Evolutionary conservation across 331 rosid species (phyloP).

Genomic region (Quercus tomentella): DNA sequence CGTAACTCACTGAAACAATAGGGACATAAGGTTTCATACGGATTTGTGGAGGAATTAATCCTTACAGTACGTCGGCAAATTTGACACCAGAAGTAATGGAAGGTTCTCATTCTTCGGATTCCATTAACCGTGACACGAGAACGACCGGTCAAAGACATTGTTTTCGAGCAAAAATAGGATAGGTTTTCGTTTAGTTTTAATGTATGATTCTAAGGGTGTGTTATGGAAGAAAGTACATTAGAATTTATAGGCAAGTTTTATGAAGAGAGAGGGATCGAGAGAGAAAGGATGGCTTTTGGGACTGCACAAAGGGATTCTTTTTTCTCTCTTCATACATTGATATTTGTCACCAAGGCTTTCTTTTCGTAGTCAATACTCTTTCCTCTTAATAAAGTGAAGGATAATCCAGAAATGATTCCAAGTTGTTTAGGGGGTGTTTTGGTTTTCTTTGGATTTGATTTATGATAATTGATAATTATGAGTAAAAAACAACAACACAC

Average conservation of each 20-base stretch:
- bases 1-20: constrained; percentile 45
- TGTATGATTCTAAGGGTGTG: background rate
- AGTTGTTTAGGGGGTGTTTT: too few species aligned
- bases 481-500: too few species aligned
- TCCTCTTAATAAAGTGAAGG: constrained; percentile 27
- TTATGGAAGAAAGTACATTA: constrained; percentile 23
- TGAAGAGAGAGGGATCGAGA: background rate
- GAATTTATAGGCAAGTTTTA: background rate
- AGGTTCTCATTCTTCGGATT: constrained; percentile 56
- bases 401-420: constrained; percentile 24
- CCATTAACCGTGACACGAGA: constrained; percentile 52
- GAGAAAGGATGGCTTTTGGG: constrained; percentile 49
- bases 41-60: constrained; percentile 24
- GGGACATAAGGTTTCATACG: constrained; percentile 32
- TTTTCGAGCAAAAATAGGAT: background rate
- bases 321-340: background rate
- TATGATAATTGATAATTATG: too few species aligned
- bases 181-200: background rate
- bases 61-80: constrained; percentile 56
- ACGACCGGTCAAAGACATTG: constrained; percentile 38
- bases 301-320: constrained; percentile 42
- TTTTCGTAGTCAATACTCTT: constrained; percentile 23
- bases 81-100: constrained; percentile 64
- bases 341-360: background rate
- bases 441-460: too few species aligned